These are phyloP conservation scores for Tagetes patula DNA, from an alignment of 129 eudicot species.

Conservation along the genomic window DNA sequence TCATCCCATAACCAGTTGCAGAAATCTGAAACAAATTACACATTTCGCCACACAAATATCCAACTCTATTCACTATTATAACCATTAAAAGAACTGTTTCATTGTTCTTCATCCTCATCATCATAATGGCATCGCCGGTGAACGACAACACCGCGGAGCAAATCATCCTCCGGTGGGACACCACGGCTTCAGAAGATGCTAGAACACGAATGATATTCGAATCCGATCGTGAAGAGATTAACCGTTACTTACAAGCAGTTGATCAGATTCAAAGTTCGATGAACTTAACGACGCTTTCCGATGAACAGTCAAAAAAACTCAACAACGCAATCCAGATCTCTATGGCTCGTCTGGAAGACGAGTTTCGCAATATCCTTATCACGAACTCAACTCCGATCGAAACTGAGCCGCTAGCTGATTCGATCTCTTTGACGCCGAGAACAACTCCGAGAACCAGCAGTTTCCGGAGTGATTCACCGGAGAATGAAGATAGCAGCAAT, in stretches of 20 bases:
- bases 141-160: slow-evolving; percentile 55
- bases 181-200: slow-evolving; percentile 65
- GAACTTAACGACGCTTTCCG: slow-evolving; percentile 42
- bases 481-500: slow-evolving; percentile 17
- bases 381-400: slow-evolving; percentile 53
- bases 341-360: slow-evolving; percentile 84
- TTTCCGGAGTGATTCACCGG: slow-evolving; percentile 24
- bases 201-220: slow-evolving; percentile 66
- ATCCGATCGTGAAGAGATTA: slow-evolving; percentile 59
- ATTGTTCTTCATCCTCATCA: background rate
- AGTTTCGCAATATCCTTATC: slow-evolving; percentile 61
- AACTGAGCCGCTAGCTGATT: slow-evolving; percentile 46
- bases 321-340: slow-evolving; percentile 71
- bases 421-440: slow-evolving; percentile 23
- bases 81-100: no score
- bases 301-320: slow-evolving; percentile 41
- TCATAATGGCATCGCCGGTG: slow-evolving; percentile 48
- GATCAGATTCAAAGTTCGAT: slow-evolving; percentile 65
- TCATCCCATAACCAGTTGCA: slow-evolving; percentile 9
- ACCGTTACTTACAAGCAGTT: slow-evolving; percentile 61
- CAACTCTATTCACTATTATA: background rate
- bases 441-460: slow-evolving; percentile 33
- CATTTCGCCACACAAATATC: slow-evolving; percentile 9
- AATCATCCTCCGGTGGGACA: slow-evolving; percentile 83
- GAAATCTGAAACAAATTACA: slow-evolving; percentile 8